These are phyloP conservation scores for Epichloe scottii DNA, from an alignment of 2,329 filamentous ascomycete genomes.

Conservation along the genomic window DNA sequence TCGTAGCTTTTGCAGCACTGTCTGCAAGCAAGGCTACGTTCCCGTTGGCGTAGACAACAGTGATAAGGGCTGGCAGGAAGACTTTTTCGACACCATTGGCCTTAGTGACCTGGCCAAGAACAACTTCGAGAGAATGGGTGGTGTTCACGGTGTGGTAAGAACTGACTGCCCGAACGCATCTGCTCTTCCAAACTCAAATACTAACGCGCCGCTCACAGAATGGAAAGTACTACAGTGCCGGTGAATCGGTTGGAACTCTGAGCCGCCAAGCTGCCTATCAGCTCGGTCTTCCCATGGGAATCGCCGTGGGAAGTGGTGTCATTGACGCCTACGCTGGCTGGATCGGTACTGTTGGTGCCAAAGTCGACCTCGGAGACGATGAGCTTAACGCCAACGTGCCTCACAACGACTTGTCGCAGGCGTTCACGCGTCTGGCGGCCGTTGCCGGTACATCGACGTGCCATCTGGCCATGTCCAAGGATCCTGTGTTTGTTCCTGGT, in stretches of 20 bases:
- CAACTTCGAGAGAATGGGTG: constrained; percentile 85
- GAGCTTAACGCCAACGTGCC: constrained; percentile 54
- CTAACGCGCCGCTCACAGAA: constrained; percentile 46
- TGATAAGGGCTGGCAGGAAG: constrained; percentile 95
- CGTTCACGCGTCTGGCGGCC: constrained; percentile 82
- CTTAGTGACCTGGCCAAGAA: constrained; percentile 74
- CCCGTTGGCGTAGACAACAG: constrained; percentile 95
- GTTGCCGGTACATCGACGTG: constrained; percentile 96
- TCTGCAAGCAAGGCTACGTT: constrained; percentile 95
- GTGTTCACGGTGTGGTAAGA: constrained; percentile 77
- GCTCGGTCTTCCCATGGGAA: constrained; percentile 73
- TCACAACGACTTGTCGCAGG: constrained; percentile 80
- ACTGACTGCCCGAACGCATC: background rate
- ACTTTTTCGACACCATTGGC: constrained; percentile 80
- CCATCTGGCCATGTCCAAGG: constrained; percentile 87
- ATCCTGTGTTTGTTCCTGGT: constrained; percentile 86
- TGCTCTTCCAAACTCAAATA: constrained; percentile 5
- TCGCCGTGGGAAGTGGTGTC: constrained; percentile 88
- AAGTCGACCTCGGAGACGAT: constrained; percentile 60
- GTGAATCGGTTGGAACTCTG: constrained; percentile 76
- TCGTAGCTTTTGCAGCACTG: constrained; percentile 86
- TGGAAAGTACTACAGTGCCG: constrained; percentile 79
- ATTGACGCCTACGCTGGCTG: constrained; percentile 98
- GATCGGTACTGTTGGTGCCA: constrained; percentile 97
- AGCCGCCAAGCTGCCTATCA: constrained; percentile 73